Evolutionary conservation across 805 yeast genomes (phyloP), one percentile per base, ranked within the genome.

Genomic region (Kuraishia piskuri): DNA sequence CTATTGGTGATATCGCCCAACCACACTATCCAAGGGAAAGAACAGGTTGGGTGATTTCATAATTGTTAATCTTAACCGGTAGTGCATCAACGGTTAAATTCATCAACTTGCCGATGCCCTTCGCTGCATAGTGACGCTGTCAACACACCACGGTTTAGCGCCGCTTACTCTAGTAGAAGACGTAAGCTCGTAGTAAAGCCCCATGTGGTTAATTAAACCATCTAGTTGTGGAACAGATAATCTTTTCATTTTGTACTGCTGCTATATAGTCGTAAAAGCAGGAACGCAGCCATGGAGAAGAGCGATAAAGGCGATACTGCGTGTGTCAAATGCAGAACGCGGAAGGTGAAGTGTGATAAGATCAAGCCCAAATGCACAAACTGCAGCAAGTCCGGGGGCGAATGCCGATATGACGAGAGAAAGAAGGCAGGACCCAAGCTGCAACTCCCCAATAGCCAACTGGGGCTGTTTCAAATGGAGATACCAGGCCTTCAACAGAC

Each of bases 351-450:
- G 52, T 68, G 73, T 52, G 68, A 65, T 36, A 67, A 62, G 51
- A 21, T 31, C 6, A 25, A 48, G 8, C 70, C 71, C 1, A 23
- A 22, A 5, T 67, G 71, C 49, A 20, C 59, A 2, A 56, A 66
- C 25, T 67, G 71, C 52, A 21, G 26, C 1, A 8, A 52, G 6
- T 63, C 57, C 49, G 49, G 58, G 1, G 12, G 50, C 6, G 54
- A 51, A 12, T 67, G 71, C 49, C 53, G 59, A 2, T 67, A 67
- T 48, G 46, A 63, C 1, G 54, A 59, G 7, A 70, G 61, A 49
- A 60, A 55, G 50, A 67, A 67, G 53, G 66, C 68, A 9, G 71
- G 71, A 0, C 71, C 71, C 2, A 67, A 67, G 52, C 61, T 58
- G 5, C 46, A 49, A 57, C 31, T 22, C 8, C 22, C 37, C 37